Base-by-base conservation (phyloP, 305 asterid genomes). In the Fraxinus baroniana region DNA sequence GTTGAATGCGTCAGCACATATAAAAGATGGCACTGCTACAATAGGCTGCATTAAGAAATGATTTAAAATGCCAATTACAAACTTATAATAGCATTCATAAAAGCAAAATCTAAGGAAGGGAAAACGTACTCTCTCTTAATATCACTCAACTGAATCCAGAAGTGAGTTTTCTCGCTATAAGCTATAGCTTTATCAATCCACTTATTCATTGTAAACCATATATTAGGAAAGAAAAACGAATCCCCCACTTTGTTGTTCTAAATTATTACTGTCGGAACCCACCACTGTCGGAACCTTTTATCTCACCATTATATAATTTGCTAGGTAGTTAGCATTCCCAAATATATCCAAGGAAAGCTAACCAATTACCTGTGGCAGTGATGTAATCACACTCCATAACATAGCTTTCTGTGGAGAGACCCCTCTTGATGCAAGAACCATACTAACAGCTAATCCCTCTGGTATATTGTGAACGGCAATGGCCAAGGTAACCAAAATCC, bases 381-480 rank as follows among this genome's bases (percentile, higher is more conserved):
- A 95, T 22, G 99, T 94, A 76, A 95, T 91, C 62, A 95, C 92
- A 85, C 99, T 95, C 99, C 98, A 95, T 46, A 95, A 30, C 97
- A 95, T 90, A 82, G 99, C 98, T 15, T 95, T 95, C 81, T 92
- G 97, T 2, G 99, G 99, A 82, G 99, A 93, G 62, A 95, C 99
- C 36, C 99, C 99, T 84, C 97, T 92, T 33, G 99, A 93, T n/a
- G 97, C 93, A 79, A 95, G 97, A 85, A 95, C 98, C 99, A 95
- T 92, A 87, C 99, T 95, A 79, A 95, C 99, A 87, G 99, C 98
- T 81, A 95, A 90, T 20, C 99, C 99, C 90, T 95, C 99, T 0
- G 99, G 99, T 85, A 95, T 95, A 74, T 95, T 95, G 90, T 95
- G 99, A 84, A 95, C 98, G 5, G 99, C 98, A 74, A 95, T 95